Base-by-base conservation (phyloP, 331 rosid genomes). In the Ulmus americana region DNA sequence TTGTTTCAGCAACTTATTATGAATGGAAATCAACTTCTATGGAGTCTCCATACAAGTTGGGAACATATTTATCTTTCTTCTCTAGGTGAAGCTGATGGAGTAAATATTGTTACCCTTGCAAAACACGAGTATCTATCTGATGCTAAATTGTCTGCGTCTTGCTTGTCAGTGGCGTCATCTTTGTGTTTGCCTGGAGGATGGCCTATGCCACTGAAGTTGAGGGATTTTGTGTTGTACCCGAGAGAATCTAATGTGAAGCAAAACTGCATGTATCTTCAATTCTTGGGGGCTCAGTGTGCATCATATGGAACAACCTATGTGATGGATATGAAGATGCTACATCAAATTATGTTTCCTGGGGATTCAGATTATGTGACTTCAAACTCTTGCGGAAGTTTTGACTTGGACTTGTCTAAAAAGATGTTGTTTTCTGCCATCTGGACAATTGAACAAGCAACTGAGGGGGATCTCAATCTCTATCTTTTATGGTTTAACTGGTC, bases 1-100 rank as follows among this genome's bases (percentile, higher is more conserved):
- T 66, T 92, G 66, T 85, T 92, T 73, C 81, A 75, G 76, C 89
- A 83, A 67, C 85, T 92, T 79, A 79, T 89, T n/a, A 77, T 61
- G 85, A 78, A 68, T 18, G 98, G 98, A 45, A 75, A 82, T 74
- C 76, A 68, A 74, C 85, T 85, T 63, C 52, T 74, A 35, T 92
- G 97, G 95, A 85, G 97, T 81, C 88, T 92, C 51, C 86, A 82
- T n/a, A 54, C 80, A 28, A 92, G 98, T 78, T 92, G 91, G 94
- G 95, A 92, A 73, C 91, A 89, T 74, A 81, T 80, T 51, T 92
- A 92, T 70, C 82, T 83, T 71, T 86, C 90, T 57, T 82, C 95
- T 13, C 73, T 92, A 22, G 90, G 95, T 28, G 95, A 78, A 66
- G 79, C 73, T 35, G 74, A 80, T 6, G 91, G 94, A 61, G 80